Conservation (phyloP, 2,329 filamentous ascomycete species). For the Lasiodiplodia sp. region DNA sequence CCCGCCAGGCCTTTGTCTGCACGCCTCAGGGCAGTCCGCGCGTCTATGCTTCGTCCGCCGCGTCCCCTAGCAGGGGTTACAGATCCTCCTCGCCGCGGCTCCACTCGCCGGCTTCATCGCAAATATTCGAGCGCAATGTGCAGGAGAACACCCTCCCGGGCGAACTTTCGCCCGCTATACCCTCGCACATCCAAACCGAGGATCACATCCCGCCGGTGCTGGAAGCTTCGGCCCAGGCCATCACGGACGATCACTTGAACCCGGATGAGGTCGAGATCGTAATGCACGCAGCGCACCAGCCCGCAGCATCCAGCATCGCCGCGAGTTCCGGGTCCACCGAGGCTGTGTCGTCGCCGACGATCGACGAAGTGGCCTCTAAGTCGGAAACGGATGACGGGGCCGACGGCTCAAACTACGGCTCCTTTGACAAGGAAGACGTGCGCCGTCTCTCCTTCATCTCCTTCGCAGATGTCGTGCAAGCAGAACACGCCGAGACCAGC, state of each 20-base stretch:
- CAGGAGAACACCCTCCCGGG: conserved; percentile 74
- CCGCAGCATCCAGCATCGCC: conserved; percentile 65
- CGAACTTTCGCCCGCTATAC: conserved; percentile 84
- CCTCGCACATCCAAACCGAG: conserved; percentile 91
- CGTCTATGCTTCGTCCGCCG: conserved; percentile 41
- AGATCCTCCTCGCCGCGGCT: conserved; percentile 75
- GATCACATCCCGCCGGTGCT: conserved; percentile 92
- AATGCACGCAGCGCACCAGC: conserved; percentile 83
- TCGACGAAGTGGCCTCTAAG: conserved; percentile 38
- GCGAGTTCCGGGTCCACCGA: conserved; percentile 33
- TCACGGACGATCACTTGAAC: conserved; percentile 84
- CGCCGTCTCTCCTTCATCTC: conserved; percentile 92
- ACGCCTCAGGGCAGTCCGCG: conserved; percentile 47
- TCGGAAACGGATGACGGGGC: conserved; percentile 48
- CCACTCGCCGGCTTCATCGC: conserved; percentile 76
- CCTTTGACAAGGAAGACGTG: conserved; percentile 78
- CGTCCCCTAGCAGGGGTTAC: conserved; percentile 71
- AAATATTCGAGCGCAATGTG: conserved; percentile 94
- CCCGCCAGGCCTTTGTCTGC: conserved; percentile 37
- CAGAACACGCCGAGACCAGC: conserved; percentile 74
- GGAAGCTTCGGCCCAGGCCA: conserved; percentile 89
- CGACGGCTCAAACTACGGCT: conserved; percentile 78
- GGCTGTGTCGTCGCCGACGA: conserved; percentile 44
- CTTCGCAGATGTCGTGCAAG: conserved; percentile 93
- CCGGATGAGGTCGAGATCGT: conserved; percentile 93